These are phyloP conservation scores for Mycena citricolor DNA, from an alignment of 1,284 basidiomycete genomes.

Conservation along the genomic window DNA sequence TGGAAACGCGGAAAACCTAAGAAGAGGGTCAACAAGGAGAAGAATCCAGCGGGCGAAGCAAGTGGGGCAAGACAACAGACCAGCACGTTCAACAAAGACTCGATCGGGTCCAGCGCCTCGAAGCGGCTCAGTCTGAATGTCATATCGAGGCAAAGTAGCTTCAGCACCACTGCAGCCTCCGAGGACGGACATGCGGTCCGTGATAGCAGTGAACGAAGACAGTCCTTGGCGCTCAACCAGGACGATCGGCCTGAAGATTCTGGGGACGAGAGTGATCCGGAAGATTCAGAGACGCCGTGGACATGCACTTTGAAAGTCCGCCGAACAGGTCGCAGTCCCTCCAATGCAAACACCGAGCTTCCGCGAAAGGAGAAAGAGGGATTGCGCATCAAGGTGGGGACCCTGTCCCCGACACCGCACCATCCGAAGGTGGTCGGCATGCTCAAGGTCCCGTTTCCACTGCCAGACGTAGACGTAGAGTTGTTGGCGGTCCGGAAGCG, in stretches of 20 bases:
- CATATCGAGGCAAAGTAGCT: conserved; percentile 27
- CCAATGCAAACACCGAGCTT: neutral
- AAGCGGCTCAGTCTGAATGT: conserved; percentile 32
- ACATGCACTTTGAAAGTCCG: conserved; percentile 72
- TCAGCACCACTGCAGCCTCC: conserved; percentile 27
- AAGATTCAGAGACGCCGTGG: conserved; percentile 96
- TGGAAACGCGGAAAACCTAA: conserved; percentile 57
- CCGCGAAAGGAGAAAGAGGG: too few species aligned
- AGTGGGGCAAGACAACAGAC: too few species aligned
- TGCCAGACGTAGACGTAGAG: conserved; percentile 76
- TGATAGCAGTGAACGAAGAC: too few species aligned
- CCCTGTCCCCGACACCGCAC: conserved; percentile 91
- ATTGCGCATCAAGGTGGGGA: conserved; percentile 65
- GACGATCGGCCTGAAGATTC: conserved; percentile 24
- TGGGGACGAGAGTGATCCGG: conserved; percentile 82
- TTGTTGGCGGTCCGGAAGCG: conserved; percentile 51
- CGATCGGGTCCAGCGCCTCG: too few species aligned
- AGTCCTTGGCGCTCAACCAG: conserved; percentile 10
- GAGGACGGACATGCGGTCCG: conserved; percentile 22
- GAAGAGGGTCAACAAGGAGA: conserved; percentile 15
- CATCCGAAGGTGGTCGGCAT: conserved; percentile 96
- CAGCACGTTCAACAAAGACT: too few species aligned
- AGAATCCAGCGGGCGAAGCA: conserved; percentile 27
- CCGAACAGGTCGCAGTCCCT: conserved; percentile 25
- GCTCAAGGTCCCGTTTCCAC: conserved; percentile 84